Conservation (phyloP, 73 alveolate genomes). For the Paramecium biaurelia region DNA sequence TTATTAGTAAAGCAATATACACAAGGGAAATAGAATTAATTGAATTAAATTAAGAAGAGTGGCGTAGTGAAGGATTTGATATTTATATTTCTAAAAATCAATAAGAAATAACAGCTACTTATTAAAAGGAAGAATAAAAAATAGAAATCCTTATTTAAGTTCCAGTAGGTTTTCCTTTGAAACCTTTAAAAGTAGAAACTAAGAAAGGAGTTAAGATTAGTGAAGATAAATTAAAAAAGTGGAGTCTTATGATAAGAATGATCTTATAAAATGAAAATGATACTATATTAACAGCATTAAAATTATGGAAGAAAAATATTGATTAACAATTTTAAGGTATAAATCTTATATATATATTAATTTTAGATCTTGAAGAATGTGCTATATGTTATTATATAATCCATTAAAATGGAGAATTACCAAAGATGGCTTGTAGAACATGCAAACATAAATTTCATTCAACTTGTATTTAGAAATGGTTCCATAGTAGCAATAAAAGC, state of each 20-base stretch:
- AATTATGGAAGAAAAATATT: constrained; percentile 79
- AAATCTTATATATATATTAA: background rate
- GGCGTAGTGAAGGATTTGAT: constrained; percentile 59
- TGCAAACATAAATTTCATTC: constrained; percentile 87
- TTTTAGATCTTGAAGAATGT: constrained; percentile 77
- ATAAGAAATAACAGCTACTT: constrained; percentile 73
- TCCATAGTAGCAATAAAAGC: constrained; percentile 75
- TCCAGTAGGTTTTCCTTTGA: constrained; percentile 80
- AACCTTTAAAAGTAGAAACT: constrained; percentile 71
- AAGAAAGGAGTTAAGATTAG: constrained; percentile 72
- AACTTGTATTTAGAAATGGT: constrained; percentile 83
- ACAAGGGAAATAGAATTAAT: constrained; percentile 58
- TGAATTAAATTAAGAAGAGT: constrained; percentile 49
- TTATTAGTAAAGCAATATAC: constrained; percentile 49
- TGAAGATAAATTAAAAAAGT: constrained; percentile 70
- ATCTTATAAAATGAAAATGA: constrained; percentile 72
- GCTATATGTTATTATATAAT: constrained; percentile 80
- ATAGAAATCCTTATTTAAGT: constrained; percentile 71
- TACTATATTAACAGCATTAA: constrained; percentile 72
- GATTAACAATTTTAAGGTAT: constrained; percentile 81
- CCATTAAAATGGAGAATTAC: constrained; percentile 74
- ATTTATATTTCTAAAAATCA: constrained; percentile 46
- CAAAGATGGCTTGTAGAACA: constrained; percentile 84
- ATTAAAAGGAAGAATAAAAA: constrained; percentile 70
- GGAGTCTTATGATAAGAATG: constrained; percentile 76